phyloP scores from a whole-genome alignment of 768 basidiomycete genomes.

The Lactarius akahatsu region DNA sequence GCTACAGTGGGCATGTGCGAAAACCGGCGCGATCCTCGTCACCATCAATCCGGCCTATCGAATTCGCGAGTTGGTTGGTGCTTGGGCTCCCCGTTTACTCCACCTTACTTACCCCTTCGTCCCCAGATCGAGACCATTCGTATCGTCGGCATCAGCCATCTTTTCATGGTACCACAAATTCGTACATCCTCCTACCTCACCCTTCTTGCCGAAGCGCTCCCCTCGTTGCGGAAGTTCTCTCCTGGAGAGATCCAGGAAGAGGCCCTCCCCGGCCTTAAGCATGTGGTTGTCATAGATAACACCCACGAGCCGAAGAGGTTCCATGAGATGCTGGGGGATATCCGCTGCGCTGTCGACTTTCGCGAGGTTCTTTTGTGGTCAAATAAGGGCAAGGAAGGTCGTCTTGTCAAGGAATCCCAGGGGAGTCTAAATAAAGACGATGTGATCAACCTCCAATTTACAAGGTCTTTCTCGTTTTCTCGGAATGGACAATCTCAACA shows the following conservation, averaged over 20 bases:
- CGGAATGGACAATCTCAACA: slow-evolving; percentile 2
- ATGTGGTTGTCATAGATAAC: slow-evolving; percentile 69
- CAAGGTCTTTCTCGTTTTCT: slow-evolving; percentile 50
- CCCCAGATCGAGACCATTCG: slow-evolving; percentile 58
- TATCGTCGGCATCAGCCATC: slow-evolving; percentile 62
- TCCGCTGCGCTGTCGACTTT: slow-evolving; percentile 64
- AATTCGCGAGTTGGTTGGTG: slow-evolving; percentile 62
- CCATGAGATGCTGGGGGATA: slow-evolving; percentile 40
- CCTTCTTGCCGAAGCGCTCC: slow-evolving; percentile 57
- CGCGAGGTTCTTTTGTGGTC: slow-evolving; percentile 70
- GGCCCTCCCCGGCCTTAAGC: slow-evolving; percentile 58
- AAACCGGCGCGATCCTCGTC: slow-evolving; percentile 77
- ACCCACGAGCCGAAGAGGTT: slow-evolving; percentile 42
- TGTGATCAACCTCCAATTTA: slow-evolving; percentile 81
- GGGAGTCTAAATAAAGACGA: slow-evolving; percentile 56
- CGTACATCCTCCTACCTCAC: slow-evolving; percentile 63
- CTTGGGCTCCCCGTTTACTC: neutral
- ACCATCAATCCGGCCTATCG: slow-evolving; percentile 84
- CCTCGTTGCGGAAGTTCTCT: slow-evolving; percentile 47
- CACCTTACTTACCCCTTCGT: slow-evolving; percentile 7
- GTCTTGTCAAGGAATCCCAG: slow-evolving; percentile 44
- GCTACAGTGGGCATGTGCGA: slow-evolving; percentile 86
- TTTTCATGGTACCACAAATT: slow-evolving; percentile 70
- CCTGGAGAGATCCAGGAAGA: slow-evolving; percentile 60
- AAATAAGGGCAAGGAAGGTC: slow-evolving; percentile 47